Evolutionary conservation across 345 rosid genomes (phyloP).

Genomic region (Sisymbrium irio): DNA sequence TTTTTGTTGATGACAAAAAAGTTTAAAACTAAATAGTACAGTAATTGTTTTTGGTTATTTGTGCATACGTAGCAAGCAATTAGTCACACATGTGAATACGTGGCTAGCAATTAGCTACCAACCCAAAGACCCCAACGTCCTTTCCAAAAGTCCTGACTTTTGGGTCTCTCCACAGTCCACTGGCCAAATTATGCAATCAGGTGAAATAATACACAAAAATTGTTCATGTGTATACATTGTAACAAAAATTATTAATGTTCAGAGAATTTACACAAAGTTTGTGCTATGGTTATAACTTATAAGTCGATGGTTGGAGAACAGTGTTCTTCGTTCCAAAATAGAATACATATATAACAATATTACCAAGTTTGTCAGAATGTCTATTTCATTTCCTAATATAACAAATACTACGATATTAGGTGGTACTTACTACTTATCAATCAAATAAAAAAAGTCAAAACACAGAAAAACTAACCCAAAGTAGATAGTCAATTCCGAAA

Average conservation of each 20-base stretch:
- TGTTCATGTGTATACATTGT: background rate
- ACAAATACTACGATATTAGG: background rate
- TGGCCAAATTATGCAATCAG: background rate
- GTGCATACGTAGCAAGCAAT: background rate
- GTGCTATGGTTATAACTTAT: too few relatives aligned
- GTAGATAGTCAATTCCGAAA: background rate
- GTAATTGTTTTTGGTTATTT: background rate
- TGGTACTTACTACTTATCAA: background rate
- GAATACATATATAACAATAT: background rate
- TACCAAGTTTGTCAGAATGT: background rate
- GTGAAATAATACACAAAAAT: background rate
- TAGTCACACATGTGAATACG: background rate
- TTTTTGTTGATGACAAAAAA: too few relatives aligned
- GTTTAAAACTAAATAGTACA: background rate
- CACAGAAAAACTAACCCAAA: background rate
- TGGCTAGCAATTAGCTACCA: constrained; percentile 11
- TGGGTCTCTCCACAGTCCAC: background rate
- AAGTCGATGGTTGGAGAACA: background rate
- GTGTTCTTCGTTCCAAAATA: too few relatives aligned
- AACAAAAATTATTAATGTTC: background rate
- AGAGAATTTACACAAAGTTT: background rate
- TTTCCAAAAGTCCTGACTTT: background rate
- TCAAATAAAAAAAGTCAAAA: background rate
- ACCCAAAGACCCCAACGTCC: background rate
- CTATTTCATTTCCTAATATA: background rate